These are phyloP conservation scores for Ballota nigra DNA, from an alignment of 257 asterid species.

Conservation along the genomic window DNA sequence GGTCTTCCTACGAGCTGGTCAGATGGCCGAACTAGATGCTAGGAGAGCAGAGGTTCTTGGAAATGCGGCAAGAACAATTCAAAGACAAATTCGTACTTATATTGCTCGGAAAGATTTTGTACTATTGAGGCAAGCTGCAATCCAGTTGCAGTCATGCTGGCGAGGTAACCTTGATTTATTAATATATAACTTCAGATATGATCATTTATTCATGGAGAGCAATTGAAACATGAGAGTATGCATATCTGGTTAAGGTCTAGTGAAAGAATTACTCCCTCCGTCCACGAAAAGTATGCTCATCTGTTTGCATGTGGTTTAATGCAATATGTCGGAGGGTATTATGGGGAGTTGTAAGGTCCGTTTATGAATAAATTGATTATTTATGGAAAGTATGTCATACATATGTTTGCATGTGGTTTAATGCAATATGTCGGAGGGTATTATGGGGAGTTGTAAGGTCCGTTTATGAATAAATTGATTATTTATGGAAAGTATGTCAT, in stretches of 20 bases:
- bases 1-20: slow-evolving; percentile 99
- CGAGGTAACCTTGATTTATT: slow-evolving; percentile 63
- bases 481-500: too few species aligned
- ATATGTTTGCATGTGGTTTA: too few species aligned
- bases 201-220: slow-evolving; percentile 10
- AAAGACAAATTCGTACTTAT: slow-evolving; percentile 91
- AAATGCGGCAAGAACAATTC: slow-evolving; percentile 93
- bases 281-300: too few species aligned
- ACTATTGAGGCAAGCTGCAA: slow-evolving; percentile 71
- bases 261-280: slow-evolving; percentile 8
- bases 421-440: too few species aligned
- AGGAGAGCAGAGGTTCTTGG: slow-evolving; percentile 97
- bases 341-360: too few species aligned
- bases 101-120: slow-evolving; percentile 85
- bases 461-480: too few species aligned
- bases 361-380: too few species aligned
- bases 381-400: too few species aligned
- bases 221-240: slow-evolving; percentile 12
- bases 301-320: too few species aligned
- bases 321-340: too few species aligned
- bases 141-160: slow-evolving; percentile 94
- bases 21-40: slow-evolving; percentile 99
- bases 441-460: too few species aligned
- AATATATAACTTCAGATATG: slow-evolving; percentile 19
- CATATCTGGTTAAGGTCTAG: slow-evolving; percentile 5